Evolutionary conservation across 169 alveolate genomes (phyloP), one percentile per base, ranked within the genome.

Genomic region (Eimeria falciformis): DNA sequence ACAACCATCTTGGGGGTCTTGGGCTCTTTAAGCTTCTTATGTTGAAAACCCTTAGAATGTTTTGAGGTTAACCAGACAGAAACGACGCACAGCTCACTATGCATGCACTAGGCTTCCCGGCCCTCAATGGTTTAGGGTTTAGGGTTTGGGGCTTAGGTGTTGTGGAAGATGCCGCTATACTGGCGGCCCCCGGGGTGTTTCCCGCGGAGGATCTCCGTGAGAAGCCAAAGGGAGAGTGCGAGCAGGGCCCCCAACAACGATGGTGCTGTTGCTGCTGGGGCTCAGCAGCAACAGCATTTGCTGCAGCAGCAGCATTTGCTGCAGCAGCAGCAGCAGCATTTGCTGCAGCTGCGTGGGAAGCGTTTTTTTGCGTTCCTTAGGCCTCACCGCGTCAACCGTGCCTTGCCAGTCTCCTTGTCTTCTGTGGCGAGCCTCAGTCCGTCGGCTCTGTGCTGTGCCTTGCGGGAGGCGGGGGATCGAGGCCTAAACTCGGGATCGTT

Each of bases 311-410:
- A 71, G 83, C 83, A 71, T 23, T 27, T 5, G 56, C 83, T 17
- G 43, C 78, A 66, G 37, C 78, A 66, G 78, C 78, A 66, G 37
- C 78, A 66, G 46, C 78, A n/a, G 43, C 78, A 66, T 37, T 45
- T 25, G 78, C 78, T 25, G 33, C 78, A 66, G 43, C 78, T 25
- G 78, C 78, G 29, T 37, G 47, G 29, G 78, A 37, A 66, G 33
- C 83, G 83, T 3, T 2, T 3, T 11, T 71, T 71, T 37, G 29
- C 83, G 4, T 71, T 71, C 40, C 6, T 71, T 12, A 27, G 29
- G 56, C 56, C 29, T 14, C 83, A 71, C 50, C 56, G 83, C 7
- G 83, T 71, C 29, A 9, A 23, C 47, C 53, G 56, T 3, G 83
- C 45, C 18, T 23, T 71, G 23, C 50, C 83, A 6, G 29, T 7